phyloP scores from a whole-genome alignment of 2,329 filamentous ascomycete species.

The Botrytis tulipae region DNA sequence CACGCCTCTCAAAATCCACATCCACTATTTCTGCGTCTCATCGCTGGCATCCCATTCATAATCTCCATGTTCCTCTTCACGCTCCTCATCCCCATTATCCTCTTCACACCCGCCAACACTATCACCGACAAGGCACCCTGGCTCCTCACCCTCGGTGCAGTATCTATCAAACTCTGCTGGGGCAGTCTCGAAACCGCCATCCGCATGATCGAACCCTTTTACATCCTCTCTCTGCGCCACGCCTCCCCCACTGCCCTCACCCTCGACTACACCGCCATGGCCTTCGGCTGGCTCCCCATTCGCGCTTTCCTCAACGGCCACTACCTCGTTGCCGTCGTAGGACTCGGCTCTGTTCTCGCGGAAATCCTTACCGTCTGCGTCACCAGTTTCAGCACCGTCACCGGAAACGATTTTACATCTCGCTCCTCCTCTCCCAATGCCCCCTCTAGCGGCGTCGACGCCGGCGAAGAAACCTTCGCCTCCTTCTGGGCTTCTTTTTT shows the following conservation, averaged over 20 bases:
- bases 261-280: conserved; percentile 70
- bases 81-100: conserved; percentile 57
- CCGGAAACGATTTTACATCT: conserved; percentile 57
- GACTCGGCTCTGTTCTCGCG: conserved; percentile 67
- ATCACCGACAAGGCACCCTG: conserved; percentile 63
- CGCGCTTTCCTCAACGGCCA: conserved; percentile 63
- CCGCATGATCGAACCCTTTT: conserved; percentile 73
- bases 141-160: conserved; percentile 63
- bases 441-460: conserved; percentile 33
- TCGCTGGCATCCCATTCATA: conserved; percentile 60
- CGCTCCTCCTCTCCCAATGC: no score
- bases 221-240: conserved; percentile 64
- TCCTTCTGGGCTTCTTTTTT: conserved; percentile 67
- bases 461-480: conserved; percentile 57
- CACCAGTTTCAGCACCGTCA: conserved; percentile 62
- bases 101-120: conserved; percentile 55
- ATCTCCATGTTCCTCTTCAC: conserved; percentile 55
- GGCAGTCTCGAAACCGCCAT: conserved; percentile 66
- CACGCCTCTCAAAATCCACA: conserved; percentile 59
- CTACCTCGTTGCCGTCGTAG: conserved; percentile 64
- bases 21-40: conserved; percentile 64
- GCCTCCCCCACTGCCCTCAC: conserved; percentile 64
- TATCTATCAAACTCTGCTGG: conserved; percentile 67
- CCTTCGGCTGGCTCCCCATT: conserved; percentile 64
- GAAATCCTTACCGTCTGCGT: conserved; percentile 72